Conservation (phyloP, 306 rosid species). For the Vigna trinervia region DNA sequence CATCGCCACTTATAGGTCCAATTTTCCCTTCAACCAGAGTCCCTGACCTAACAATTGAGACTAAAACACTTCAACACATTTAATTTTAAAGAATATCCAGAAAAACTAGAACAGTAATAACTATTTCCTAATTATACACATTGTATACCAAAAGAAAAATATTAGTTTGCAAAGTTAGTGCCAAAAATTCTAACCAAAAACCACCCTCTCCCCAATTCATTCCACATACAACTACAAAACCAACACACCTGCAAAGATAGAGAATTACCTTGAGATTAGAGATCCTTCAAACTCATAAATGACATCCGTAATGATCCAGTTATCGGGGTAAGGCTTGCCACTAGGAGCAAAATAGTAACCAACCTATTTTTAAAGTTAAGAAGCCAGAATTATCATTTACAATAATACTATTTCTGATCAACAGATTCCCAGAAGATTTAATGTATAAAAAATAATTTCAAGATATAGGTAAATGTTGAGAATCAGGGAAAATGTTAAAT, state of each 20-base stretch:
- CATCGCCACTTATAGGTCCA: slow-evolving; percentile 93
- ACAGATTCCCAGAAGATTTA: slow-evolving; percentile 46
- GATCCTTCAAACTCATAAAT: slow-evolving; percentile 88
- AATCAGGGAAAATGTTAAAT: slow-evolving; percentile 18
- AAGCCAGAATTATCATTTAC: slow-evolving; percentile 55
- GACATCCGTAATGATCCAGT: slow-evolving; percentile 95
- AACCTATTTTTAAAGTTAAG: slow-evolving; percentile 74
- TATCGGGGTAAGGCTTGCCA: slow-evolving; percentile 99
- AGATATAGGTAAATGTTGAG: slow-evolving; percentile 43
- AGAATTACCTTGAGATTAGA: slow-evolving; percentile 73
- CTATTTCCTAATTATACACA: slow-evolving; percentile 27
- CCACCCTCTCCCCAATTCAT: not conserved
- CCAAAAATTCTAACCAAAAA: slow-evolving; percentile 24
- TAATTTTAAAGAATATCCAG: slow-evolving; percentile 22
- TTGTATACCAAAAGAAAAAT: slow-evolving; percentile 17
- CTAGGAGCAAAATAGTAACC: slow-evolving; percentile 99
- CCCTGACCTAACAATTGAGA: slow-evolving; percentile 76
- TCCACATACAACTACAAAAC: slow-evolving; percentile 36
- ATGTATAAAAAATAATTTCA: slow-evolving; percentile 43
- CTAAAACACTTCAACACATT: slow-evolving; percentile 32
- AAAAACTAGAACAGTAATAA: slow-evolving; percentile 26
- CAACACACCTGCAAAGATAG: not conserved
- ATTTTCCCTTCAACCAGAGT: slow-evolving; percentile 86
- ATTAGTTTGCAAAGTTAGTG: slow-evolving; percentile 25
- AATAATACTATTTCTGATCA: slow-evolving; percentile 43